These are phyloP conservation scores for Colletotrichum truncatum DNA, from an alignment of 2,329 filamentous ascomycete genomes.

Conservation along the genomic window DNA sequence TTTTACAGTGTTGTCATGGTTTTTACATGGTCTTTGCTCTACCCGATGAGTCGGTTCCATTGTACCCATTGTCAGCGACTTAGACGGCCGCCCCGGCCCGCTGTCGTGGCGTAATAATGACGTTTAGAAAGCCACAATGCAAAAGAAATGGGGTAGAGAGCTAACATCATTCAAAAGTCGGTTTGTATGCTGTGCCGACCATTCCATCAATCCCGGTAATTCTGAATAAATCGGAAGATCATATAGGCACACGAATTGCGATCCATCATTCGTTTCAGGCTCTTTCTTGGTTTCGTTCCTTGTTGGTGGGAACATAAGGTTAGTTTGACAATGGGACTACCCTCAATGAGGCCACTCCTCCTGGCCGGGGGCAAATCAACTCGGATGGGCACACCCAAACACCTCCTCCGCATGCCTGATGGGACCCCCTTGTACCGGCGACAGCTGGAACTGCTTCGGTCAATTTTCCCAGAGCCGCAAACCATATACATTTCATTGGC, in stretches of 20 bases:
- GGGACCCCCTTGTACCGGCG: conserved; percentile 38
- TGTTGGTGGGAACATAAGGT: not conserved
- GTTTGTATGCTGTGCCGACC: not conserved
- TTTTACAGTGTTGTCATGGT: not conserved
- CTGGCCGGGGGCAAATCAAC: conserved; percentile 43
- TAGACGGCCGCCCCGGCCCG: not conserved
- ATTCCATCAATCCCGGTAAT: not conserved
- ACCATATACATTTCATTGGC: conserved; percentile 38
- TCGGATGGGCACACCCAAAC: conserved; percentile 40
- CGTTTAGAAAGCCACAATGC: not conserved
- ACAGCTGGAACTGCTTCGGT: conserved; percentile 35
- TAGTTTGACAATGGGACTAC: conserved; percentile 10
- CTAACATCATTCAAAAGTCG: not conserved
- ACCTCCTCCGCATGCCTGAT: conserved; percentile 40
- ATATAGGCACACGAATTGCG: not conserved
- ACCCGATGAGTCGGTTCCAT: not conserved
- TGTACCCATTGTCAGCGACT: not conserved
- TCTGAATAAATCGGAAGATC: not conserved
- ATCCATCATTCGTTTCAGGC: not conserved
- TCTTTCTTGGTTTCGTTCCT: not conserved
- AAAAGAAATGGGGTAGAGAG: not conserved
- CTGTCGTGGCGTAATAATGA: conserved; percentile 29
- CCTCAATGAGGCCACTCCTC: conserved; percentile 37
- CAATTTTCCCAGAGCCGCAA: conserved; percentile 35
- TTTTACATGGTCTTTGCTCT: not conserved